Base-by-base conservation (phyloP, 2,329 filamentous ascomycete genomes). In the Aspergillus aculeatinus region DNA sequence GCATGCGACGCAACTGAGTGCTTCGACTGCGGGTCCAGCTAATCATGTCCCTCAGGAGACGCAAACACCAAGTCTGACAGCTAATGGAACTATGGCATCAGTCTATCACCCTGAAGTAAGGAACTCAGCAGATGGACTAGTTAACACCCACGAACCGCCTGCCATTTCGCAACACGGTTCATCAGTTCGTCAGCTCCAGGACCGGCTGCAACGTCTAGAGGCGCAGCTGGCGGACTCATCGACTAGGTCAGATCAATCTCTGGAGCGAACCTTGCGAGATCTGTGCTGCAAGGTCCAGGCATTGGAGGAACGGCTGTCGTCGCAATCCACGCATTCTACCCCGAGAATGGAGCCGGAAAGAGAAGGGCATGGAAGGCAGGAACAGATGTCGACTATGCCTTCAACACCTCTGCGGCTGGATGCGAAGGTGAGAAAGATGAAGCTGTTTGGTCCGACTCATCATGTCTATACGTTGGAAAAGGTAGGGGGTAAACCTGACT, bases 401-500 rank as follows among this genome's bases (percentile, higher is more conserved):
- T 49, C 39, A 11, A 51, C 33, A 16, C 50, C 47, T 6, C 62
- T 51, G 19, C 60, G 60, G 25, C 33, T 66, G n/a, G 53, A 59
- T 57, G 31, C 48, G 4, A 44, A 51, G 6, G 49, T 57, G 2
- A 53, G 49, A 12, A 66, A 66, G 57, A 60, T 58, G 27, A 66
- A 65, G 48, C 25, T 65, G 14, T 49, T 65, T 14, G 63, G 64
- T 4, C 59, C 60, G 3, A 60, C 52, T 5, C 64, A 66, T 48
- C 65, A 60, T 54, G 51, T 35, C 21, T 50, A 63, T 31, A 63
- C 51, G 19, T 33, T 59, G 14, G 63, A 66, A 21, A 58, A 63
- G 57, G 64, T 64, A 48, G 27, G 33, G 10, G 5, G 12, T 21
- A 7, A 5, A 25, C 58, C 5, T 7, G 11, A 12, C 19, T 14